phyloP scores from a whole-genome alignment of 1,139 yeast species.

The Kluyveromyces sp. region DNA sequence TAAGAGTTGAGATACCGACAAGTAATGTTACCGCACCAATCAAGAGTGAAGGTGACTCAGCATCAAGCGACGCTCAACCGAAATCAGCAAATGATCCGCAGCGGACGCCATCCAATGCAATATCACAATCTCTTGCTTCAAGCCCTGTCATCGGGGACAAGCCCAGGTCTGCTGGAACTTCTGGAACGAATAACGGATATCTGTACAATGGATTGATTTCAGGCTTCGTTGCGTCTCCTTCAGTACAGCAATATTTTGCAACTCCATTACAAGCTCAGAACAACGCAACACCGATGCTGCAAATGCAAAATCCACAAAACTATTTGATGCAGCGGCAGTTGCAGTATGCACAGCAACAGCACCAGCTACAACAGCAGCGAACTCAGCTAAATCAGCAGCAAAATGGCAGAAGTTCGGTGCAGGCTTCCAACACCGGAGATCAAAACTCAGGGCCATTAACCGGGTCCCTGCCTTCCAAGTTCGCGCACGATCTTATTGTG shows the following conservation, averaged over 20 bases:
- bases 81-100: slow-evolving; percentile 9
- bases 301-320: slow-evolving; percentile 10
- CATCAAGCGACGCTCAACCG: slow-evolving; percentile 13
- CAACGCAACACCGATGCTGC: slow-evolving; percentile 3
- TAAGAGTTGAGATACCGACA: slow-evolving; percentile 25
- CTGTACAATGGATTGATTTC: slow-evolving; percentile 13
- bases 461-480: slow-evolving; percentile 29
- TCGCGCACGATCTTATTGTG: slow-evolving; percentile 29
- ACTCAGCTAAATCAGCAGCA: slow-evolving; percentile 10
- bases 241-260: slow-evolving; percentile 17
- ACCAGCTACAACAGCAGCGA: slow-evolving; percentile 14
- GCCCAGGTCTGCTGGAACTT: slow-evolving; percentile 7
- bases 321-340: slow-evolving; percentile 14
- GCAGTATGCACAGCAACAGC: slow-evolving; percentile 15
- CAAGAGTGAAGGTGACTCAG: slow-evolving; percentile 16
- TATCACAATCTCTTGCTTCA: slow-evolving; percentile 7
- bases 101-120: slow-evolving; percentile 11
- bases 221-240: slow-evolving; percentile 16
- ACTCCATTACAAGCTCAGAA: slow-evolving; percentile 15
- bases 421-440: slow-evolving; percentile 6
- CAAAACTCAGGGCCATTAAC: slow-evolving; percentile 18
- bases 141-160: slow-evolving; percentile 10
- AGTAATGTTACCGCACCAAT: slow-evolving; percentile 12
- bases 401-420: slow-evolving; percentile 6
- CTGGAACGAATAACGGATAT: slow-evolving; percentile 9